These are phyloP conservation scores for Penicillium malachiteum DNA, from an alignment of 495 filamentous ascomycete genomes.

Conservation along the genomic window DNA sequence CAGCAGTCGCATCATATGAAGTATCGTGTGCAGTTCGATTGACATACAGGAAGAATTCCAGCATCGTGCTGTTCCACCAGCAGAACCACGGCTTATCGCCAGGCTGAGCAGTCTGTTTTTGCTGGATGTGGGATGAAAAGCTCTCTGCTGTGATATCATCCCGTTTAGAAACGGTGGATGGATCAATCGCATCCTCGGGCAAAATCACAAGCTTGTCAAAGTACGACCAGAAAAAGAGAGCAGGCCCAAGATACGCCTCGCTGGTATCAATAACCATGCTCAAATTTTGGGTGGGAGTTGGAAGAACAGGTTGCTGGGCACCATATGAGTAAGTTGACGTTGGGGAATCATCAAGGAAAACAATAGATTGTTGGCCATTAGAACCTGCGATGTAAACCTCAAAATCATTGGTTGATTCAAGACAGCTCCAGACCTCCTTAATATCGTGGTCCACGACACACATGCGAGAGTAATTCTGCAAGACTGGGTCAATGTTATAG, in stretches of 20 bases:
- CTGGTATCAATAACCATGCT: conserved; percentile 66
- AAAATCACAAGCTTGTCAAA: conserved; percentile 87
- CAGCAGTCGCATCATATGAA: conserved; percentile 29
- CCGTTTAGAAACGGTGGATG: conserved; percentile 27
- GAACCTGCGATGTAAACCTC: conserved; percentile 34
- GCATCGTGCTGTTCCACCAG: conserved; percentile 76
- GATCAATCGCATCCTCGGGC: conserved; percentile 50
- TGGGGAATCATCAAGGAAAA: conserved; percentile 28
- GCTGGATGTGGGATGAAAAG: conserved; percentile 18
- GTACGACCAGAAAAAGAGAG: conserved; percentile 65
- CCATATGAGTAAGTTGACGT: conserved; percentile 61
- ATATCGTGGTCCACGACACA: conserved; percentile 66
- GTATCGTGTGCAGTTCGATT: conserved; percentile 51
- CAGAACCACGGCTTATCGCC: conserved; percentile 84
- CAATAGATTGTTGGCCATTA: conserved; percentile 23
- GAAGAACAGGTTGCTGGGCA: conserved; percentile 64
- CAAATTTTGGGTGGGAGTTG: conserved; percentile 45
- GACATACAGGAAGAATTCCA: conserved; percentile 82
- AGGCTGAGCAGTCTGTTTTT: conserved; percentile 50
- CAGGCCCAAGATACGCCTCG: conserved; percentile 62
- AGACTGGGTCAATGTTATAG: conserved; percentile 58
- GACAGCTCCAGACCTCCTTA: conserved; percentile 68
- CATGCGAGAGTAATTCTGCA: conserved; percentile 57
- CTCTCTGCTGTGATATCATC: conserved; percentile 27
- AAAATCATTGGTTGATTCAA: conserved; percentile 35